Conservation (phyloP, 257 asterid species). For the Primulina eburnea region DNA sequence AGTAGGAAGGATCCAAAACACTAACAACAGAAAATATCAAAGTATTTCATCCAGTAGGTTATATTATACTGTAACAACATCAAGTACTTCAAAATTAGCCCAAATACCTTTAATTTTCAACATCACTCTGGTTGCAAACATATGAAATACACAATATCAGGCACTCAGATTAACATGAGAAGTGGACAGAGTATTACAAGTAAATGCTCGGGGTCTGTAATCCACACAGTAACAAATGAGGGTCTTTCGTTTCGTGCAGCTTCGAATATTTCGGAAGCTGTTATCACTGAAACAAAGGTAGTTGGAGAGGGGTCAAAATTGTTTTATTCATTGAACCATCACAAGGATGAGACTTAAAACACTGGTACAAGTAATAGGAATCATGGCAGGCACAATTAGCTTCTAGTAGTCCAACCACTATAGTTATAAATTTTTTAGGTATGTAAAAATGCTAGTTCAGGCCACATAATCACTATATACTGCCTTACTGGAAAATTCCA, state of each 20-base stretch:
- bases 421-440: too few species aligned
- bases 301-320: not conserved
- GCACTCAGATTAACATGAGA: too few species aligned
- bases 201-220: not conserved
- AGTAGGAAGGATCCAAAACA: too few species aligned
- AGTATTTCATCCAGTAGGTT: too few species aligned
- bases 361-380: not conserved
- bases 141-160: too few species aligned
- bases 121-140: too few species aligned
- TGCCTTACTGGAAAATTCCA: not conserved
- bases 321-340: not conserved
- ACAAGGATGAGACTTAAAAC: not conserved
- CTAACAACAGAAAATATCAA: too few species aligned
- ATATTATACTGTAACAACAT: too few species aligned
- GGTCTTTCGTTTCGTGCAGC: not conserved
- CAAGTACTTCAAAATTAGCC: too few species aligned
- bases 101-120: too few species aligned
- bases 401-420: not conserved
- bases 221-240: not conserved
- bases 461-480: not conserved
- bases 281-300: not conserved
- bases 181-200: too few species aligned
- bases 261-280: too few species aligned
- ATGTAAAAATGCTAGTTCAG: not conserved
- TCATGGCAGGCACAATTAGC: not conserved